Conservation (phyloP, 2,329 filamentous ascomycete species). For the Verruconis gallopava region DNA sequence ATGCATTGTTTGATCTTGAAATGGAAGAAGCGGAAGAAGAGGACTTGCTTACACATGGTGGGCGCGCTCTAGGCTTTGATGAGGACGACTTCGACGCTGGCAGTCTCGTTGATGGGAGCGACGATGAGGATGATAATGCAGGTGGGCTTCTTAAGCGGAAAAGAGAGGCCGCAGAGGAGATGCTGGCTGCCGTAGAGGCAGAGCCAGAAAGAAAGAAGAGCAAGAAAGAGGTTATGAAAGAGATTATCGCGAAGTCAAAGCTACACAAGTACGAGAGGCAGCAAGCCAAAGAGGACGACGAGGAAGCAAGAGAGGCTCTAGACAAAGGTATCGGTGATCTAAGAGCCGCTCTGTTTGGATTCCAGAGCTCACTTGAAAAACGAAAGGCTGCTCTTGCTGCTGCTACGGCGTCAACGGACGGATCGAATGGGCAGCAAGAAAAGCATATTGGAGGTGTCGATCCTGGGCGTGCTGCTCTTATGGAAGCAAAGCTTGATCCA, state of each 20-base stretch:
- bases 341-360: conserved; percentile 52
- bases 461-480: conserved; percentile 47
- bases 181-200: conserved; percentile 28
- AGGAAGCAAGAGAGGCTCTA: conserved; percentile 70
- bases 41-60: conserved; percentile 67
- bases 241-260: conserved; percentile 95
- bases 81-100: conserved; percentile 67
- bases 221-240: conserved; percentile 95
- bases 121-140: conserved; percentile 22
- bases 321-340: conserved; percentile 74
- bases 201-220: conserved; percentile 78
- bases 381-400: conserved; percentile 10
- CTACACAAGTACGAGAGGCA: conserved; percentile 90
- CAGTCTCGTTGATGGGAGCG: conserved; percentile 45
- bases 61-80: conserved; percentile 61
- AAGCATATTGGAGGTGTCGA: conserved; percentile 33
- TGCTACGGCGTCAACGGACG: conserved; percentile 14
- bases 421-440: conserved; percentile 15
- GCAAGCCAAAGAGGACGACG: conserved; percentile 82
- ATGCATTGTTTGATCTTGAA: conserved; percentile 77
- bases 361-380: conserved; percentile 19
- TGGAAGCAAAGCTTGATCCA: conserved; percentile 50
- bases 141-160: conserved; percentile 24
- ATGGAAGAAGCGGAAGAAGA: conserved; percentile 59
- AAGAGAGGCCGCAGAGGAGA: conserved; percentile 37